Base-by-base conservation (phyloP, 345 rosid genomes). In the Eucalyptus victrix region DNA sequence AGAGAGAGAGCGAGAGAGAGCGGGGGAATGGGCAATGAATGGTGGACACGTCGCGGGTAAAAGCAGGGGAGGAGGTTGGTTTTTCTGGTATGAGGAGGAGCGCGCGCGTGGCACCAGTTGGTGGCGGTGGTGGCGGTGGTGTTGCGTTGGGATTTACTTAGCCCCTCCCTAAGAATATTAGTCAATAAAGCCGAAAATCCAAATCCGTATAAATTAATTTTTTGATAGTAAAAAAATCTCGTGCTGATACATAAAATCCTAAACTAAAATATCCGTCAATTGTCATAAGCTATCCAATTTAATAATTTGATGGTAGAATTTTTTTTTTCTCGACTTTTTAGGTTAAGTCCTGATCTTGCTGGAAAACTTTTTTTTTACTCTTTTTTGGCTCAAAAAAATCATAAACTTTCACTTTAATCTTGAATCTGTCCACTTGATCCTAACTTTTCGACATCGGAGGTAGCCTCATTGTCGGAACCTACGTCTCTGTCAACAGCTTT, bases 311-410 rank as follows among this genome's bases (percentile, higher is more conserved):
- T 10, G 3, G 0, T 56, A 24, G 4, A 24, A 23, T 56, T 21
- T 2, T 24, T 26, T 50, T 9, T 21, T 53, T 21, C 26, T 53
- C 0, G 0, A 53, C 58, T 28, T 60, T 58, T 26, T 58, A 58
- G n/a, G 0, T 58, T 26, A 1, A 11, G 0, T 26, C n/a, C 0
- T 6, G 0, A 58, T 58, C 7, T 0, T 58, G 65, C 1, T 58
- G 1, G 9, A 53, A 10, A 19, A 19, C 40, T 67, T 7, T 3
- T 8, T 4, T 1, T 4, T 3, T 17, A 17, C 8, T 2, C 2
- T 2, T 21, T 53, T 67, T 32, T 8, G 6, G 18, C 12, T 9
- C 1, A 0, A 37, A 37, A 72, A 72, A 4, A 10, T 72, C 15
- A 6, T 2, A 11, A 72, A 37, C 19, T 9, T 18, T 37, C 15